Conservation (phyloP, 1,284 basidiomycete species). For the Clitocybe nebularis region DNA sequence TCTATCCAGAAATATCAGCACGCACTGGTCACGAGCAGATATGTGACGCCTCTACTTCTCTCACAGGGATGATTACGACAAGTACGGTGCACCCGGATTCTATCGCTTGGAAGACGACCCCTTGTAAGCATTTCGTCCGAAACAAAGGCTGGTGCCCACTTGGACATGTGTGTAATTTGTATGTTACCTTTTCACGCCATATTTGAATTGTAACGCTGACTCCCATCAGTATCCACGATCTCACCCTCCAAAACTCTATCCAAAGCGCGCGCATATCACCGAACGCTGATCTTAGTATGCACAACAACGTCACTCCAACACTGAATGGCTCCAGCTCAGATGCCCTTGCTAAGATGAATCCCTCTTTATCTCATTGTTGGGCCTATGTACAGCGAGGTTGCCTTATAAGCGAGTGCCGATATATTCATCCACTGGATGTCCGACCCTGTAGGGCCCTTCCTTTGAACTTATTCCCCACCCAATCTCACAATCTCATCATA, state of each 20-base stretch:
- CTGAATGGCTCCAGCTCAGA: too few species aligned
- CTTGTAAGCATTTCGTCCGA: slow-evolving; percentile 40
- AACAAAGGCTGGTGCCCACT: slow-evolving; percentile 42
- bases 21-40: too few species aligned
- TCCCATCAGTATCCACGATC: slow-evolving; percentile 2
- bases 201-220: neutral
- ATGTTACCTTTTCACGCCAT: slow-evolving; percentile 18
- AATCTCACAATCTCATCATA: slow-evolving; percentile 17
- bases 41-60: too few species aligned
- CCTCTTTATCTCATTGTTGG: slow-evolving; percentile 32
- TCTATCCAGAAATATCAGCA: too few species aligned
- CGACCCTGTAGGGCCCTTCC: slow-evolving; percentile 27
- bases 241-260: neutral
- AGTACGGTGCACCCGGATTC: too few species aligned
- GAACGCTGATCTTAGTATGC: too few species aligned
- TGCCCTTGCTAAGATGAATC: neutral
- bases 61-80: too few species aligned
- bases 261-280: too few species aligned
- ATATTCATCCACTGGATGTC: slow-evolving; percentile 30
- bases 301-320: too few species aligned
- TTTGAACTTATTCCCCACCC: slow-evolving; percentile 5
- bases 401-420: slow-evolving; percentile 27
- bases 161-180: slow-evolving; percentile 43
- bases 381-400: slow-evolving; percentile 35
- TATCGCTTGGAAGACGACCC: slow-evolving; percentile 32